A percentile compares a stretch with the other conserved stretches of the same genome.
These are phyloP conservation scores for Rosellinia necatrix DNA, from an alignment of 2,329 filamentous ascomycete species.

Conservation along the genomic window DNA sequence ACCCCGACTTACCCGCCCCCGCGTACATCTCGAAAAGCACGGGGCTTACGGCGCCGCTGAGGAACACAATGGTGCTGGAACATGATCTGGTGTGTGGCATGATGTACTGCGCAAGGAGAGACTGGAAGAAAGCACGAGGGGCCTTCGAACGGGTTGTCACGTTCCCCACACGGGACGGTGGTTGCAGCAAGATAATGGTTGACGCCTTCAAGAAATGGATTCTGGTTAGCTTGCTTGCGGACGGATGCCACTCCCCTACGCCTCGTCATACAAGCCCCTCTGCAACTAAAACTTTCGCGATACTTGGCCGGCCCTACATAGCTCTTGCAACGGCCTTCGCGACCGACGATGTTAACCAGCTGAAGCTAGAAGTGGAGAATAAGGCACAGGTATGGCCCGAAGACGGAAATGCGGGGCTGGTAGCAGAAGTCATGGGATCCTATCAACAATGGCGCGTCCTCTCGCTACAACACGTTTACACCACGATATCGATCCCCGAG, in stretches of 20 bases:
- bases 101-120: slow-evolving; percentile 62
- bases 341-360: slow-evolving; percentile 54
- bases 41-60: slow-evolving; percentile 61
- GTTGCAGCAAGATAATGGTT: slow-evolving; percentile 77
- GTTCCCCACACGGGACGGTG: slow-evolving; percentile 65
- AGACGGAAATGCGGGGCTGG: slow-evolving; percentile 75
- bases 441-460: slow-evolving; percentile 78
- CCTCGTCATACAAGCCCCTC: slow-evolving; percentile 60
- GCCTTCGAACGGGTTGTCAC: slow-evolving; percentile 69
- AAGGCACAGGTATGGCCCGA: slow-evolving; percentile 64
- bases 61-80: slow-evolving; percentile 60
- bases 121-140: slow-evolving; percentile 66
- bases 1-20: slow-evolving; percentile 49
- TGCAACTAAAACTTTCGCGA: slow-evolving; percentile 51
- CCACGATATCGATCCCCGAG: slow-evolving; percentile 59
- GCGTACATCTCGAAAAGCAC: slow-evolving; percentile 64
- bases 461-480: slow-evolving; percentile 73
- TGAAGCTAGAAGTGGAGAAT: slow-evolving; percentile 67
- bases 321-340: slow-evolving; percentile 72
- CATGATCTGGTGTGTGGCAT: slow-evolving; percentile 70
- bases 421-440: slow-evolving; percentile 69
- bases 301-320: slow-evolving; percentile 71
- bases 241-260: slow-evolving; percentile 61
- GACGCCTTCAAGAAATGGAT: slow-evolving; percentile 94
- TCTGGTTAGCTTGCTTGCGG: slow-evolving; percentile 72